Percentiles rank a stretch among this genome's conserved stretches.
Conservation (phyloP, 2,329 filamentous ascomycete genomes). For the Arachnomyces sp. region DNA sequence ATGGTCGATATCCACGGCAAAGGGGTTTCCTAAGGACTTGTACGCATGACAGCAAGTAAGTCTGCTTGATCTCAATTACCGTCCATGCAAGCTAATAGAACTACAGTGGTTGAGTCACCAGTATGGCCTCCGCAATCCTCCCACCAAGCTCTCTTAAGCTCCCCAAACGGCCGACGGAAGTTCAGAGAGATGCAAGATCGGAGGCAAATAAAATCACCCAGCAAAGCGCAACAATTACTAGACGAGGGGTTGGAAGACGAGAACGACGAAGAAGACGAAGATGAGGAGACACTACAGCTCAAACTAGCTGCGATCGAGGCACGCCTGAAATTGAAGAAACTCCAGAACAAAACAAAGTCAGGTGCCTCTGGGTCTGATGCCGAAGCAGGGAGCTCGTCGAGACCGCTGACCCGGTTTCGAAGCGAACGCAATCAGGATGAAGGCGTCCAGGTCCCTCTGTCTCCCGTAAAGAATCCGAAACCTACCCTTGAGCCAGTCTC, state of each 20-base stretch:
- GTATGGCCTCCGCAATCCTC: constrained; percentile 56
- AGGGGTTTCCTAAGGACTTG: too few species aligned
- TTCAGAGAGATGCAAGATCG: constrained; percentile 60
- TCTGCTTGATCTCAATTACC: constrained; percentile 1
- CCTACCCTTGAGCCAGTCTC: constrained; percentile 53
- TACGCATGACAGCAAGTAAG: constrained; percentile 19
- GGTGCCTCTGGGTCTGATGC: constrained; percentile 20
- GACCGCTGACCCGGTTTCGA: constrained; percentile 13
- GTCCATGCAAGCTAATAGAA: constrained; percentile 1
- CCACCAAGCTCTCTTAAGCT: constrained; percentile 54
- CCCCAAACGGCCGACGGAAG: constrained; percentile 71
- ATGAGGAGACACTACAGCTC: constrained; percentile 81
- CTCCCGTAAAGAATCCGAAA: constrained; percentile 50
- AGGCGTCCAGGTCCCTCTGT: constrained; percentile 66
- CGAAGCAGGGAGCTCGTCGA: constrained; percentile 18
- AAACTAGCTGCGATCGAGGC: constrained; percentile 85
- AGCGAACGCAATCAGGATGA: constrained; percentile 17
- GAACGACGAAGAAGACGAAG: constrained; percentile 59
- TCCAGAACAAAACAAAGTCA: constrained; percentile 51
- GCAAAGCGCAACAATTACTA: constrained; percentile 23
- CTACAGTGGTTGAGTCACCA: constrained; percentile 35
- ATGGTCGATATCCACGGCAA: background rate
- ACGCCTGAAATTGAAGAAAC: constrained; percentile 73
- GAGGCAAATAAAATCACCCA: constrained; percentile 44
- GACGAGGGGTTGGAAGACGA: constrained; percentile 24